Evolutionary conservation across 331 rosid species (phyloP), one percentile per base, ranked within the genome.

Genomic region (Cydonia oblonga): DNA sequence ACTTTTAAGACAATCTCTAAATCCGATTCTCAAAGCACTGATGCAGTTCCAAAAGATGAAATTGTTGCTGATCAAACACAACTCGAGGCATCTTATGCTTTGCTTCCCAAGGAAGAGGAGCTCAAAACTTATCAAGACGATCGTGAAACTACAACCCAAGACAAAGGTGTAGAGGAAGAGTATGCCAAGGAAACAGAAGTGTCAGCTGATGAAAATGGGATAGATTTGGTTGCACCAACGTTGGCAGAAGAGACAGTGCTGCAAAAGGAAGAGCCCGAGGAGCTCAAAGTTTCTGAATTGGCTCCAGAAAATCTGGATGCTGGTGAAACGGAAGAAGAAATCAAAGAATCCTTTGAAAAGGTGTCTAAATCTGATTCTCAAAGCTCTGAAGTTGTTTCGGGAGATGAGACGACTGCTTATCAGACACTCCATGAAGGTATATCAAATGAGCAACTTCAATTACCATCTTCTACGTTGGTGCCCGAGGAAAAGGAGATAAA

Each of bases 271-370:
- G 75, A 81, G 61, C 57, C 68, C 4, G 3, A 2, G n/a, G 33
- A 10, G 33, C 12, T 42, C 30, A 44, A 69, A 69, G 40, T 46
- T 62, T 68, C 70, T 68, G 64, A 64, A 30, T 68, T 29, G 28
- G 33, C 65, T 30, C 56, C 25, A 58, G 61, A 75, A 61, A 54
- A 46, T 46, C 16, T 4, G 54, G 56, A 71, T 51, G 46, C 28
- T n/a, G 32, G 16, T 66, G 72, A 64, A 60, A 29, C 66, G 22
- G 49, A 62, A 81, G 49, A 62, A 81, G 74, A 25, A 64, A 52
- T 6, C 15, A 49, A n/a, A 72, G 75, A 60, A 11, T 13, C 28
- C 30, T 59, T 42, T 46, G 60, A 66, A 66, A 11, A 16, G 20
- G 74, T 72, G 66, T 7, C 25, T 4, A 63, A 49, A 40, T 38